Evolutionary conservation across 148 eudicot species (phyloP), one percentile per base, ranked within the genome.

Genomic region (Chenopodium formosanum): DNA sequence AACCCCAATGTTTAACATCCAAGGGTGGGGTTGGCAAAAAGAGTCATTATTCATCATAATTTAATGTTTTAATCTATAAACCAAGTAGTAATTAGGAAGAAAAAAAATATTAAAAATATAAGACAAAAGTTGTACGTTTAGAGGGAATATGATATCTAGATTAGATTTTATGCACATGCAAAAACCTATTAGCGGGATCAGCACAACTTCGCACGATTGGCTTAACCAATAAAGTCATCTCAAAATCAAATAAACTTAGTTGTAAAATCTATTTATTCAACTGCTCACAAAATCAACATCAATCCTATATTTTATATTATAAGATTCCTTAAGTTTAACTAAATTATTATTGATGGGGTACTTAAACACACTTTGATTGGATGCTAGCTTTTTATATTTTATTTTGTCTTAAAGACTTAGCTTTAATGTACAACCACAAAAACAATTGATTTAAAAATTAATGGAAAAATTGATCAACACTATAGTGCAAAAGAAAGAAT

Each of bases 121-220:
- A 72, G 56, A 29, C 47, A 50, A 50, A 12, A 50, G 53, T 40
- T 40, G 53, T 50, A 50, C 14, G n/a, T 19, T 72, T 72, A 31
- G 58, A 32, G 48, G 56, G 74, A 70, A 82, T 76, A 69, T 62
- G 84, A 82, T 82, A 82, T 82, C 81, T 70, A 82, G 69, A 71
- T 48, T 82, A 82, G 84, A 82, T 82, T 82, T 78, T 63, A 40
- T 72, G 78, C 81, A 82, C 81, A 78, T 78, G 81, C 77, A 58
- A 68, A 58, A 71, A 60, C 70, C 53, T 32, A 20, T 40, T 48
- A 70, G 72, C 17, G 23, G 56, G 34, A 40, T 67, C 56, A 31
- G 32, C 77, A 78, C 79, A 77, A 71, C 81, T 82, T 27, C 47
- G 70, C 84, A 69, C 80, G 80, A 82, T 70, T 76, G n/a, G 62